Conservation (phyloP, 208 protist species). For the Trypanosomatidae sp. region DNA sequence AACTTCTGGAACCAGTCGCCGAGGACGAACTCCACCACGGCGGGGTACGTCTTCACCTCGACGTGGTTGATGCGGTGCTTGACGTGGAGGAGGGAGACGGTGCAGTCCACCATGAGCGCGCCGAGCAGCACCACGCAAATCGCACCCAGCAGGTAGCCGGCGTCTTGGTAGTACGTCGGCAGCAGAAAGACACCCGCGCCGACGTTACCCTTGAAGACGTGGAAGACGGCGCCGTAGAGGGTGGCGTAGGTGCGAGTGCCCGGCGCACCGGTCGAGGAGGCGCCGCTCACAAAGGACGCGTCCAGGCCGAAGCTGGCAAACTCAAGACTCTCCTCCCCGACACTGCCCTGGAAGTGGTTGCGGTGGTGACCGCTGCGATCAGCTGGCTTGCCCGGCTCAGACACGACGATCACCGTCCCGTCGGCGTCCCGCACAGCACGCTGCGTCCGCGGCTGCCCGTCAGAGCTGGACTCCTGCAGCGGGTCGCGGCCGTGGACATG, state of each 20-base stretch:
- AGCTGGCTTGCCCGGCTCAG: conserved; percentile 2
- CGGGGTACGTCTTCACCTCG: conserved; percentile 74
- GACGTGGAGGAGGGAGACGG: conserved; percentile 48
- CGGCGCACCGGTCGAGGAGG: conserved; percentile 13
- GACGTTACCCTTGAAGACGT: conserved; percentile 90
- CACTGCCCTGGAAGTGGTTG: conserved; percentile 14
- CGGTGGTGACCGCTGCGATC: background rate
- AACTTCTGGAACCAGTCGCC: conserved; percentile 56
- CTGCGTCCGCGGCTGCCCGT: too few relatives aligned
- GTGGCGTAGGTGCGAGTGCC: conserved; percentile 29
- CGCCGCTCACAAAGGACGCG: conserved; percentile 32
- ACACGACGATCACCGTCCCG: conserved; percentile 9
- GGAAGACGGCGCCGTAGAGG: conserved; percentile 62
- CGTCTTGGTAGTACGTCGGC: conserved; percentile 74
- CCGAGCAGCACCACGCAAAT: conserved; percentile 50
- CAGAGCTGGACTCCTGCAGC: too few relatives aligned
- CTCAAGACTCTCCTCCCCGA: conserved; percentile 27
- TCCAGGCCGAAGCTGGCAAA: conserved; percentile 50
- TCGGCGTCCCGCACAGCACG: too few relatives aligned
- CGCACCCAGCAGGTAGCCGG: conserved; percentile 55
- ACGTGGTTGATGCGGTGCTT: conserved; percentile 60
- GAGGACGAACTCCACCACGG: conserved; percentile 70
- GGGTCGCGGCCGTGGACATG: too few relatives aligned
- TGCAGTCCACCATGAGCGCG: conserved; percentile 78
- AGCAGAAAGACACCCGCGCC: conserved; percentile 82